phyloP scores from a whole-genome alignment of 306 rosid species.

The Malus asiatica region DNA sequence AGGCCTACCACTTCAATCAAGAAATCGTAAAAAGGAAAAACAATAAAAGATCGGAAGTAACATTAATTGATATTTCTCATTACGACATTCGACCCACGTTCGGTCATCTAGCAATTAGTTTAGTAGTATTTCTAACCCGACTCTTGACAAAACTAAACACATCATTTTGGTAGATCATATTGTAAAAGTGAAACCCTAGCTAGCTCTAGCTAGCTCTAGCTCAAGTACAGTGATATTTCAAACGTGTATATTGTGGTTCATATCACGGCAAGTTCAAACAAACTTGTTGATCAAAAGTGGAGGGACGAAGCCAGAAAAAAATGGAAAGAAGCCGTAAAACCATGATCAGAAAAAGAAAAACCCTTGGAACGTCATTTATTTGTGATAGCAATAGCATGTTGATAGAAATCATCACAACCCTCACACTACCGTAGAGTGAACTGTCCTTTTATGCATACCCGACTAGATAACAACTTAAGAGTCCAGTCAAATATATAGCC shows the following conservation, averaged over 20 bases:
- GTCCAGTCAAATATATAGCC: neutral
- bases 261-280: neutral
- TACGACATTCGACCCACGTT: neutral
- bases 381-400: neutral
- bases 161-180: neutral
- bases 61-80: neutral
- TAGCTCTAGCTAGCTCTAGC: neutral
- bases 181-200: neutral
- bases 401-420: neutral
- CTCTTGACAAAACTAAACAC: too few species aligned
- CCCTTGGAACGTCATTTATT: neutral
- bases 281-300: neutral
- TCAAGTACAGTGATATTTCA: neutral
- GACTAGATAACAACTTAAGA: constrained; percentile 1
- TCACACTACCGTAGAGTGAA: neutral
- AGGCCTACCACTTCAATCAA: neutral
- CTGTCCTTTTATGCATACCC: constrained; percentile 6
- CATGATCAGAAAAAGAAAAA: neutral
- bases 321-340: neutral
- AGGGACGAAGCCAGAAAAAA: neutral
- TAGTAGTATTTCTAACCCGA: neutral
- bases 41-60: neutral
- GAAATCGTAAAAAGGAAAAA: neutral
- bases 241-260: neutral
- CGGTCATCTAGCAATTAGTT: neutral